These are phyloP conservation scores for Botrytis galanthina DNA, from an alignment of 2,329 filamentous ascomycete genomes.

Conservation along the genomic window DNA sequence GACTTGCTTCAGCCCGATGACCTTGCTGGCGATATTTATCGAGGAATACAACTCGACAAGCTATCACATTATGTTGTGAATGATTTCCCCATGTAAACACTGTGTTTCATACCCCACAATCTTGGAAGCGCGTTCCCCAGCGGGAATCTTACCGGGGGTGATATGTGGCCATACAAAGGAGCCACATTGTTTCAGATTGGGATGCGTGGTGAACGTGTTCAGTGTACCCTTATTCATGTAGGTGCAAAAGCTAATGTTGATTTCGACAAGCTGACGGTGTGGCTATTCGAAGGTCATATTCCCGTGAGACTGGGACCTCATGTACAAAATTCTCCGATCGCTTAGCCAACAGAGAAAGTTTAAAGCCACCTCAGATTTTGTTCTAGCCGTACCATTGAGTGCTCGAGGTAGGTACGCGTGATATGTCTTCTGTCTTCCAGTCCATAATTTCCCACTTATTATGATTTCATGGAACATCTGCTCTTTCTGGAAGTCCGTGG, in stretches of 20 bases:
- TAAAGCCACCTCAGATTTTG: background rate
- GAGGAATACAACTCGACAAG: background rate
- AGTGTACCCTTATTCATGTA: background rate
- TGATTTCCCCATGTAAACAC: conserved; percentile 1
- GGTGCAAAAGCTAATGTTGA: background rate
- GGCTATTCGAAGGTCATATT: background rate
- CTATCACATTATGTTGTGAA: background rate
- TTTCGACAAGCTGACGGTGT: background rate
- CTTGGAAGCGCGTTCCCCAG: background rate
- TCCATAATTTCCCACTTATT: background rate
- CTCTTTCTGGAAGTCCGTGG: background rate
- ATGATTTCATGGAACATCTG: background rate
- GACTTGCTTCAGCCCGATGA: conserved; percentile 1
- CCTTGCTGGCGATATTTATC: background rate
- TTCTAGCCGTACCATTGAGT: no score
- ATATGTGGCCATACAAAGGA: background rate
- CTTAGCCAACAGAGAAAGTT: background rate
- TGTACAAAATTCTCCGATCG: background rate
- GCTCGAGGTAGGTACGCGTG: background rate
- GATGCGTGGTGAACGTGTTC: background rate
- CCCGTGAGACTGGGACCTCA: background rate
- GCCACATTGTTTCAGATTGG: background rate
- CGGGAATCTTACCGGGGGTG: background rate
- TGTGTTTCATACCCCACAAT: conserved; percentile 9
- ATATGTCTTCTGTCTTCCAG: background rate